phyloP scores from a whole-genome alignment of 768 basidiomycete species.

The Rhizopogon roseolus region DNA sequence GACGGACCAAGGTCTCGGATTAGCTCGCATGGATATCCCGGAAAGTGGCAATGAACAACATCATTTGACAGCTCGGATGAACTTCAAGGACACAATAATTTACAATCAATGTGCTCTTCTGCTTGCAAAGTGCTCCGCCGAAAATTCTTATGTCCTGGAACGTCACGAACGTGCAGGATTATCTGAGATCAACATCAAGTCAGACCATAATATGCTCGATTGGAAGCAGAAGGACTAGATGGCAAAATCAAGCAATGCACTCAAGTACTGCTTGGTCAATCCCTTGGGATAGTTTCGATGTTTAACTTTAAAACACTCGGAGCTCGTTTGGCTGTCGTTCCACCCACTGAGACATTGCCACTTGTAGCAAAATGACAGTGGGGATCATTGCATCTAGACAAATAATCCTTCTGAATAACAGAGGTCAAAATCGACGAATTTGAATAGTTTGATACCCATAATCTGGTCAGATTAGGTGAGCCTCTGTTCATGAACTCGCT shows the following conservation, averaged over 20 bases:
- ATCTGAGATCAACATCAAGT: slow-evolving; percentile 20
- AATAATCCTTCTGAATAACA: background rate
- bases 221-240: slow-evolving; percentile 23
- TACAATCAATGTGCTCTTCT: no score
- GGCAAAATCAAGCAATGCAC: slow-evolving; percentile 18
- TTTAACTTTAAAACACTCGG: slow-evolving; percentile 14
- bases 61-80: no score
- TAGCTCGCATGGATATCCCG: background rate
- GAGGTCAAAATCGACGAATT: background rate
- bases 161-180: slow-evolving; percentile 26
- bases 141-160: slow-evolving; percentile 24
- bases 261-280: slow-evolving; percentile 16
- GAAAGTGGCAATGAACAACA: background rate
- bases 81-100: no score
- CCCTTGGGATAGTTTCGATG: slow-evolving; percentile 43
- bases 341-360: background rate
- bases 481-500: background rate
- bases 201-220: slow-evolving; percentile 17
- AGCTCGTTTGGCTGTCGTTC: slow-evolving; percentile 6
- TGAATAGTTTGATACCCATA: no score
- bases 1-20: background rate
- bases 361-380: no score
- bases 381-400: no score
- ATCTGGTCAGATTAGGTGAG: background rate
- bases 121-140: slow-evolving; percentile 19